These are phyloP conservation scores for Haberlea rhodopensis DNA, from an alignment of 257 asterid genomes.

Conservation along the genomic window DNA sequence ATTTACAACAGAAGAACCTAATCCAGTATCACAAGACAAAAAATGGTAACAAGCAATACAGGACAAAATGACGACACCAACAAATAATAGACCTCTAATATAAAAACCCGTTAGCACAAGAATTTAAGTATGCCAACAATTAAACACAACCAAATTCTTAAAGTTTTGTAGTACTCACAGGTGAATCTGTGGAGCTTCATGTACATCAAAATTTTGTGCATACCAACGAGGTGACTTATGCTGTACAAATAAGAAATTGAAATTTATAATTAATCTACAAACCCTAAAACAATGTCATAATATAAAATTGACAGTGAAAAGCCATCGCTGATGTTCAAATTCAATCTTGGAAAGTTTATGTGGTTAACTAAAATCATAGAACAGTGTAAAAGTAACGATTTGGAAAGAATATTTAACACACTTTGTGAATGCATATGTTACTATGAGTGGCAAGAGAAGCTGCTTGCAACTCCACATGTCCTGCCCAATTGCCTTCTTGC, in stretches of 20 bases:
- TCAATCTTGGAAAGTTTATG: constrained; percentile 10
- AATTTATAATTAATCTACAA: constrained; percentile 15
- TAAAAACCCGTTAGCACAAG: constrained; percentile 15
- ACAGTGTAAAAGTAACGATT: not conserved
- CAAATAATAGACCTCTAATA: not conserved
- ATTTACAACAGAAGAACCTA: constrained; percentile 5
- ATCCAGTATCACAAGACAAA: not conserved
- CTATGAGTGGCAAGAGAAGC: constrained; percentile 78
- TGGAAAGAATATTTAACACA: constrained; percentile 27
- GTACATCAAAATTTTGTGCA: constrained; percentile 56
- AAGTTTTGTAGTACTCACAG: constrained; percentile 55
- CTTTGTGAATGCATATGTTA: constrained; percentile 92
- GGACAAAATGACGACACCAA: not conserved
- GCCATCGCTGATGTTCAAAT: not conserved
- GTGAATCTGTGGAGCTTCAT: constrained; percentile 75
- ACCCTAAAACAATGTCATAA: constrained; percentile 15
- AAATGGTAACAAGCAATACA: too few species aligned
- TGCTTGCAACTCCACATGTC: constrained; percentile 94
- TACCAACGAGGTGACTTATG: constrained; percentile 83
- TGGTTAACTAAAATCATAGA: not conserved
- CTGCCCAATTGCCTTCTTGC: constrained; percentile 96
- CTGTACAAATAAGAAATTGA: constrained; percentile 41
- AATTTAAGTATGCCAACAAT: not conserved
- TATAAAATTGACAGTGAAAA: constrained; percentile 16
- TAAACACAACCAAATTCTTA: not conserved